These are phyloP conservation scores for Planoprotostelium fungivorum DNA, from an alignment of 78 protist species.

Conservation along the genomic window DNA sequence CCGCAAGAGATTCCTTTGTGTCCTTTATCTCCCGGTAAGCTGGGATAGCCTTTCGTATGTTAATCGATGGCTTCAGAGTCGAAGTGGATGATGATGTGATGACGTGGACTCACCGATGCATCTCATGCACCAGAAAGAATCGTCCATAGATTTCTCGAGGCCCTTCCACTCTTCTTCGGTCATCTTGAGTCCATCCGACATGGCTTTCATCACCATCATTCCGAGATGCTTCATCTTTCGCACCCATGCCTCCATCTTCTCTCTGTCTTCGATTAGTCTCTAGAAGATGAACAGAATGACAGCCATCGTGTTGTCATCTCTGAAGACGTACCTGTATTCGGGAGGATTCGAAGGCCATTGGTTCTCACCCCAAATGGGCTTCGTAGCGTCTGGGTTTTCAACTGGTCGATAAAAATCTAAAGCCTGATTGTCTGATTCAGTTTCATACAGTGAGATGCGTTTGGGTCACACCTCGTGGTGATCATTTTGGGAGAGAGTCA, in stretches of 20 bases:
- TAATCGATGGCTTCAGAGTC: no score
- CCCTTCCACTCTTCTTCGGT: not conserved
- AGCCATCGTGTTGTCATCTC: not conserved
- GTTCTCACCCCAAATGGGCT: not conserved
- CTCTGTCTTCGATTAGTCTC: no score
- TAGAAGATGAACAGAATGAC: no score
- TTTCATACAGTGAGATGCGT: not conserved
- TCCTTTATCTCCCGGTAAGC: not conserved
- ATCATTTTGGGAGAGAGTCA: not conserved
- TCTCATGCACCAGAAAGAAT: not conserved
- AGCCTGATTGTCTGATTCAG: not conserved
- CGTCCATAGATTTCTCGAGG: not conserved
- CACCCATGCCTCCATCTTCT: not conserved
- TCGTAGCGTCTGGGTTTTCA: not conserved
- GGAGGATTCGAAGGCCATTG: not conserved
- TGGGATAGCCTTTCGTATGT: no score
- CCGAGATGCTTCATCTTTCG: not conserved
- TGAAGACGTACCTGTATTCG: not conserved
- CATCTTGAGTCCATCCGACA: not conserved
- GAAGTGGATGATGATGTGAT: no score
- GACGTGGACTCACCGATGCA: no score
- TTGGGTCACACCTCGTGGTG: not conserved
- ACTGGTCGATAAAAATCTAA: not conserved
- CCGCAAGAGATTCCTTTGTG: not conserved
- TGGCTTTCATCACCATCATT: not conserved